A percentile compares a stretch with the other conserved stretches of the same genome.
These are phyloP conservation scores for Ganoderma meredithae DNA, from an alignment of 1,284 basidiomycete genomes.

Conservation along the genomic window DNA sequence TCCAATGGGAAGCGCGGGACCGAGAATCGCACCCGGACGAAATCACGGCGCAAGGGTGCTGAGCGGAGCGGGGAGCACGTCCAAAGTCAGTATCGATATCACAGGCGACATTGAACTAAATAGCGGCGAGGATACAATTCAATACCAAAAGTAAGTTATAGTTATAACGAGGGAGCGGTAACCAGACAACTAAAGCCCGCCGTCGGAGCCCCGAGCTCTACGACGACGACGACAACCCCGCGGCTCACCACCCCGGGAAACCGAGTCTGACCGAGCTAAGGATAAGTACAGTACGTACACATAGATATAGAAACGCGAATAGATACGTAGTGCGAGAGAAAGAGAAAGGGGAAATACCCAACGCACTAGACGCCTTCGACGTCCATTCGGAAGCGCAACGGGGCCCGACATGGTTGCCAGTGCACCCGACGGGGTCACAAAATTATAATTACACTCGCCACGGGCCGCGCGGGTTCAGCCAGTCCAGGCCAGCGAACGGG, in stretches of 20 bases:
- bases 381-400: background rate
- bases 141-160: background rate
- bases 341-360: background rate
- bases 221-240: background rate
- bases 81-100: background rate
- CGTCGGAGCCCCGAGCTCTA: background rate
- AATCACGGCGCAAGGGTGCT: background rate
- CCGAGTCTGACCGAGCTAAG: too few relatives aligned
- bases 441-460: slow-evolving; percentile 23
- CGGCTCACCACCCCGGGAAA: background rate
- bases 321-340: background rate
- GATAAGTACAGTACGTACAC: background rate
- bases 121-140: slow-evolving; percentile 3
- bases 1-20: background rate
- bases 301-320: background rate
- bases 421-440: background rate
- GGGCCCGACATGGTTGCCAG: background rate
- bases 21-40: background rate
- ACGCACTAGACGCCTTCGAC: background rate
- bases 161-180: background rate
- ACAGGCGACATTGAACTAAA: background rate
- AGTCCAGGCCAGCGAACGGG: slow-evolving; percentile 35
- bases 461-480: slow-evolving; percentile 39
- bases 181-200: background rate
- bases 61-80: background rate